Conservation (phyloP, 345 rosid species). For the Pugionium cornutum region DNA sequence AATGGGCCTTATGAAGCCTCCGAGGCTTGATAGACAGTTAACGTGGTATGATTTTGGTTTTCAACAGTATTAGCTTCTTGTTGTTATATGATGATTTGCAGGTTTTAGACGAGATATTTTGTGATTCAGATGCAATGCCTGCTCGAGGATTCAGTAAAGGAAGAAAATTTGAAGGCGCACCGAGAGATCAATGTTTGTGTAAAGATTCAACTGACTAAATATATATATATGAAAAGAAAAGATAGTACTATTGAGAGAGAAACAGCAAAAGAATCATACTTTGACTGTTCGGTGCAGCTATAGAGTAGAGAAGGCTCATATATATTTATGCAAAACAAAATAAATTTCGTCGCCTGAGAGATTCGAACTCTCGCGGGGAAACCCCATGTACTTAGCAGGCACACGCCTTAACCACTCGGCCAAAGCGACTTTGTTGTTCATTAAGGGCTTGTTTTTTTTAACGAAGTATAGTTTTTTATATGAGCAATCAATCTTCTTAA, state of each 20-base stretch:
- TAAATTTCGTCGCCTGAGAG: conserved; percentile 60
- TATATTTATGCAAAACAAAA: too few species aligned
- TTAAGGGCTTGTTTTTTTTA: too few species aligned
- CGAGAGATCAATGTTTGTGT: conserved; percentile 66
- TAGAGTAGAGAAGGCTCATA: too few species aligned
- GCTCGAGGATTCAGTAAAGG: conserved; percentile 68
- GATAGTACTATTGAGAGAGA: too few species aligned
- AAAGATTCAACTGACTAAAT: conserved; percentile 52
- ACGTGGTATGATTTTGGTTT: neutral
- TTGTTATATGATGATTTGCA: conserved; percentile 31
- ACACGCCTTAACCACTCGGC: conserved; percentile 71
- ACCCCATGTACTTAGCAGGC: conserved; percentile 72
- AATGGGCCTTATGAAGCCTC: conserved; percentile 4
- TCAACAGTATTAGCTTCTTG: too few species aligned
- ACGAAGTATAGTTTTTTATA: too few species aligned
- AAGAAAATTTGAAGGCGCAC: conserved; percentile 70
- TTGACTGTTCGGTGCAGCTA: too few species aligned
- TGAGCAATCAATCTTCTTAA: too few species aligned
- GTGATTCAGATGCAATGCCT: conserved; percentile 70
- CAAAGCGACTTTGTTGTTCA: conserved; percentile 39
- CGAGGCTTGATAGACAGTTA: too few species aligned
- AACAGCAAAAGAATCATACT: too few species aligned
- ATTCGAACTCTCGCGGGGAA: conserved; percentile 79
- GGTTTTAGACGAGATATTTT: conserved; percentile 78
- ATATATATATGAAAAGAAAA: too few species aligned